Base-by-base conservation (phyloP, 2,329 filamentous ascomycete genomes). In the Calonectria ilicicola region DNA sequence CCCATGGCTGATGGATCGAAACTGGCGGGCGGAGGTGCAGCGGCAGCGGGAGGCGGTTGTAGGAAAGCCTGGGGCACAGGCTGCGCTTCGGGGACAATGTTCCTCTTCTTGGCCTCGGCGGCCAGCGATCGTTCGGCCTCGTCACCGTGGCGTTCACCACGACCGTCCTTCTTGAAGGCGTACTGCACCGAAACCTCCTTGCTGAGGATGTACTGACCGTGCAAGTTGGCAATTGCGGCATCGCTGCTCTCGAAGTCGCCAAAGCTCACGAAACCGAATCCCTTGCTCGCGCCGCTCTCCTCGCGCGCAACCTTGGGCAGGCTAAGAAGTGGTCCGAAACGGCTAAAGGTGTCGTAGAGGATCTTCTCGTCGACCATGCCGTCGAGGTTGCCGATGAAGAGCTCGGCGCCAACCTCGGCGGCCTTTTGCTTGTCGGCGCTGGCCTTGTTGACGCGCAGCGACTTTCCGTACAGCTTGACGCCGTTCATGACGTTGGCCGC, bases 91-190 rank as follows among this genome's bases (percentile, higher is more conserved):
- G 95, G 94, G 65, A 95, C 91, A 73, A 99, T 94, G 80, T 98
- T 98, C 84, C 98, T 95, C 82, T 96, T 96, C 86, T 96, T 96
- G 70, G 96, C 97, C 85, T 98, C 94, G 32, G 94, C 93, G 35
- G 97, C 97, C 58, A 99, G 91, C 87, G 95, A 94, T 81, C 97
- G 90, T 86, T 99, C 97, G 35, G 97, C 97, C 79, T 95, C 91
- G 83, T 99, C 97, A 79, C 97, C 97, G 82, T 99, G 97, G 71
- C 97, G 90, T 86, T 98, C 96, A 79, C 96, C 96, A 86, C 98
- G 98, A 78, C 97, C 97, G 81, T 99, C 97, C 86, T 98, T 98
- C 89, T 99, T 99, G 90, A 98, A 98, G 46, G 97, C 97, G 84
- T 98, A 99, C 85, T 98, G 96, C 53, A 99, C 97, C 3, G 94